These are phyloP conservation scores for Fulvia fulva DNA, from an alignment of 2,329 filamentous ascomycete genomes.

Conservation along the genomic window DNA sequence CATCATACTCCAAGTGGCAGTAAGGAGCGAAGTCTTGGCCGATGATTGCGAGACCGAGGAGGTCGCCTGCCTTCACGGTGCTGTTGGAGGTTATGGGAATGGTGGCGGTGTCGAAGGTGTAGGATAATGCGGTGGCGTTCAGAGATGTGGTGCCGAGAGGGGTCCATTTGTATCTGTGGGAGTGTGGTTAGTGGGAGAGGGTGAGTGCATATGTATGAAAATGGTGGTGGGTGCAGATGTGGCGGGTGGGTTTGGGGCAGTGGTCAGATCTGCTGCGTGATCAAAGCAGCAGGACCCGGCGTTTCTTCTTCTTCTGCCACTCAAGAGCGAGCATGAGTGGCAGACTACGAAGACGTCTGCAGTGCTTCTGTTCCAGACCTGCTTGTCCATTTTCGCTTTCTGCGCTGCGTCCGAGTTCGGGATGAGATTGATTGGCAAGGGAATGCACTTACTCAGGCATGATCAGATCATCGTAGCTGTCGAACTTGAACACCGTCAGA, in stretches of 20 bases:
- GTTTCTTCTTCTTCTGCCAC: no score
- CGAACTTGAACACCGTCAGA: conserved; percentile 25
- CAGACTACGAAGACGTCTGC: no score
- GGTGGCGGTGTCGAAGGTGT: conserved; percentile 18
- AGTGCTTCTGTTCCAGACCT: no score
- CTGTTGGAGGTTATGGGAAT: conserved; percentile 21
- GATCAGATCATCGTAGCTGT: conserved; percentile 17
- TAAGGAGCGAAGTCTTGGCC: conserved; percentile 23
- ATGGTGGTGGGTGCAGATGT: no score
- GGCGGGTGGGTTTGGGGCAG: no score
- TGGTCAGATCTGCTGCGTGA: no score
- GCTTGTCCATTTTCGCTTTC: no score
- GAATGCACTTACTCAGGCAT: conserved; percentile 10
- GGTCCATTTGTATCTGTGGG: conserved; percentile 21
- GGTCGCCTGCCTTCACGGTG: conserved; percentile 19
- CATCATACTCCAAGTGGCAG: conserved; percentile 24
- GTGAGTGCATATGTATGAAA: background rate
- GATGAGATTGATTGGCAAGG: no score
- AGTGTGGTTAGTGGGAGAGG: background rate
- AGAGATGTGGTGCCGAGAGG: conserved; percentile 15
- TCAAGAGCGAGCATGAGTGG: no score
- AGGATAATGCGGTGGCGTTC: conserved; percentile 17
- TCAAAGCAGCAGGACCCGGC: no score
- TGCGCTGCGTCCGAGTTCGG: no score
- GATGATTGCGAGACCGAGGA: conserved; percentile 18